Evolutionary conservation across 495 filamentous ascomycete genomes (phyloP).

Genomic region (Oidiodendron maius): DNA sequence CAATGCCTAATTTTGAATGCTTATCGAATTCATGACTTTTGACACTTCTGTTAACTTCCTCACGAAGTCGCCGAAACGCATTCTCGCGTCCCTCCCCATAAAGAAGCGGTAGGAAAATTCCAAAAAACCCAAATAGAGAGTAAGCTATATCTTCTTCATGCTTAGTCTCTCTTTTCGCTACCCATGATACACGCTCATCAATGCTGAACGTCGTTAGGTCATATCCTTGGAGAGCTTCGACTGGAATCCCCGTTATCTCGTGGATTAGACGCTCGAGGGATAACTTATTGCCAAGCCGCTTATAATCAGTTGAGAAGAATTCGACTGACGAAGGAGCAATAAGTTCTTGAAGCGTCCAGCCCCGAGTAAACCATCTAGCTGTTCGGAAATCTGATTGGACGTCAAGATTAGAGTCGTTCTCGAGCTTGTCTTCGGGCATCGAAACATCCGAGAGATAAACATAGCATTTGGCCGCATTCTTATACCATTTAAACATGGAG

Average conservation of each 20-base stretch:
- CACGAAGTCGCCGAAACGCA: constrained; percentile 23
- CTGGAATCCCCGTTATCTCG: constrained; percentile 19
- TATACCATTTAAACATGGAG: too few species aligned
- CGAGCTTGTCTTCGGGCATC: not conserved
- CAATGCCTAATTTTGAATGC: not conserved
- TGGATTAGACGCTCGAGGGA: not conserved
- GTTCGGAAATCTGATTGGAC: not conserved
- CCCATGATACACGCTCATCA: constrained; percentile 20
- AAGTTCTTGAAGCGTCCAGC: too few species aligned
- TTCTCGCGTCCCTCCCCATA: constrained; percentile 23
- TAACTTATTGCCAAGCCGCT: constrained; percentile 9
- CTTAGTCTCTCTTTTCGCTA: constrained; percentile 23
- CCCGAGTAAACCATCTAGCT: not conserved
- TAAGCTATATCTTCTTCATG: constrained; percentile 17
- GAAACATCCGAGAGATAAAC: too few species aligned
- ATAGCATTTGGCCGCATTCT: too few species aligned
- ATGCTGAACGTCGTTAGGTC: constrained; percentile 6
- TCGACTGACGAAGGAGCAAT: too few species aligned
- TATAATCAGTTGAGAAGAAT: not conserved
- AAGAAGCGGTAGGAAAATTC: constrained; percentile 22
- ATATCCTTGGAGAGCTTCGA: constrained; percentile 10
- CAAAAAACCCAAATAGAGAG: constrained; percentile 21
- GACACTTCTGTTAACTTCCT: constrained; percentile 15
- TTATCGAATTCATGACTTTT: not conserved
- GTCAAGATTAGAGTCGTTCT: not conserved